These are phyloP conservation scores for Phytophthora pistaciae DNA, from an alignment of 352 stramenopile species.

Conservation along the genomic window DNA sequence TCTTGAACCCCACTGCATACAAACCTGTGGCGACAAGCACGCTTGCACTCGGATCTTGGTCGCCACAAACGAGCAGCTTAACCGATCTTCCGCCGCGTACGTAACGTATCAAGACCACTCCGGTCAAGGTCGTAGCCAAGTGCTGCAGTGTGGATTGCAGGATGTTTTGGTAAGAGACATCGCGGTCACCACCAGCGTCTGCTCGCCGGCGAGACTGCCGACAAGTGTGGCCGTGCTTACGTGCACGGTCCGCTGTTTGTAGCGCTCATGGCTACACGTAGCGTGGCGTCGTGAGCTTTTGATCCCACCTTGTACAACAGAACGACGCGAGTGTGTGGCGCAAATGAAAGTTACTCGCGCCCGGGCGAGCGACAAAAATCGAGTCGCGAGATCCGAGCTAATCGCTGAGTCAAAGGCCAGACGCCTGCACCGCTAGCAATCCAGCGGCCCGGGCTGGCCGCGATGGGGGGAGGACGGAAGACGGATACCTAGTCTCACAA, in stretches of 20 bases:
- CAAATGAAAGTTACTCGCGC: constrained; percentile 43
- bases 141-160: constrained; percentile 17
- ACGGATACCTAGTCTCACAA: constrained; percentile 38
- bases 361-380: constrained; percentile 29
- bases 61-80: constrained; percentile 15
- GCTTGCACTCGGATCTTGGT: neutral
- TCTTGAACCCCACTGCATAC: constrained; percentile 14
- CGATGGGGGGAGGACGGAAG: constrained; percentile 12
- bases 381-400: constrained; percentile 30
- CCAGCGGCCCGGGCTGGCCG: constrained; percentile 22
- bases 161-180: constrained; percentile 18
- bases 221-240: constrained; percentile 13
- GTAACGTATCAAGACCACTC: constrained; percentile 26
- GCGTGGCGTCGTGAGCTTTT: constrained; percentile 23
- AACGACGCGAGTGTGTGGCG: constrained; percentile 40
- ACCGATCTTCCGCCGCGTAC: constrained; percentile 28
- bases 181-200: constrained; percentile 6
- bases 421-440: constrained; percentile 13
- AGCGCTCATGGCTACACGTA: constrained; percentile 40
- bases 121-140: constrained; percentile 13
- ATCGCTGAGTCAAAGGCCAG: constrained; percentile 21
- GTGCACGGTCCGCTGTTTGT: constrained; percentile 34
- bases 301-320: constrained; percentile 30
- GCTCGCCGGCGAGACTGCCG: constrained; percentile 7
- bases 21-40: neutral